A percentile compares a stretch with the other conserved stretches of the same genome.
Evolutionary conservation across 345 rosid species (phyloP).

Genomic region (Pistacia atlantica): DNA sequence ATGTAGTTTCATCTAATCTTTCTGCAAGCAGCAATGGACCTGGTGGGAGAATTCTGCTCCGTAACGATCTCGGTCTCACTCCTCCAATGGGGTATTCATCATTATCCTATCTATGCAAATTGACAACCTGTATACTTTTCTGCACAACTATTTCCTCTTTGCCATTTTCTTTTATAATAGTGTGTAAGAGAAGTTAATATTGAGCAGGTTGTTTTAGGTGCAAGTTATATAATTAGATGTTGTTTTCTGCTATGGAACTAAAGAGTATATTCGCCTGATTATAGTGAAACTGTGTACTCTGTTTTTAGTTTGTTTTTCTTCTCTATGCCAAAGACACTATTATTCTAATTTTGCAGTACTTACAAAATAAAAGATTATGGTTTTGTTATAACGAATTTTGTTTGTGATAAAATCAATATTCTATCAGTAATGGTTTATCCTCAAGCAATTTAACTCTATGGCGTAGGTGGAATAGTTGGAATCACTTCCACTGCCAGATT

Average conservation of each 20-base stretch:
- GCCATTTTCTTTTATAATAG: background rate
- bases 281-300: no score
- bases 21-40: background rate
- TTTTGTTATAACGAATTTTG: background rate
- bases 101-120: background rate
- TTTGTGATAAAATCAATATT: background rate
- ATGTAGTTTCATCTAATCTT: background rate
- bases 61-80: conserved; percentile 26
- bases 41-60: conserved; percentile 16
- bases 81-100: conserved; percentile 40
- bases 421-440: background rate
- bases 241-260: no score
- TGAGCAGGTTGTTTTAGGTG: background rate
- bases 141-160: no score
- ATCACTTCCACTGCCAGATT: conserved; percentile 24
- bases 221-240: background rate
- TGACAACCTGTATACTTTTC: no score
- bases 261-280: no score
- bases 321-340: no score
- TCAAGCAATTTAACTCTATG: background rate
- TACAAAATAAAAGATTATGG: no score
- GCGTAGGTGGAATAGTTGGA: conserved; percentile 22
- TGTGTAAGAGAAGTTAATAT: background rate
- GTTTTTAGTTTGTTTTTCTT: no score
- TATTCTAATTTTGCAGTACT: no score